A percentile compares a stretch with the other conserved stretches of the same genome.
Evolutionary conservation across 148 eudicot species (phyloP).

Genomic region (Bassia scoparia): DNA sequence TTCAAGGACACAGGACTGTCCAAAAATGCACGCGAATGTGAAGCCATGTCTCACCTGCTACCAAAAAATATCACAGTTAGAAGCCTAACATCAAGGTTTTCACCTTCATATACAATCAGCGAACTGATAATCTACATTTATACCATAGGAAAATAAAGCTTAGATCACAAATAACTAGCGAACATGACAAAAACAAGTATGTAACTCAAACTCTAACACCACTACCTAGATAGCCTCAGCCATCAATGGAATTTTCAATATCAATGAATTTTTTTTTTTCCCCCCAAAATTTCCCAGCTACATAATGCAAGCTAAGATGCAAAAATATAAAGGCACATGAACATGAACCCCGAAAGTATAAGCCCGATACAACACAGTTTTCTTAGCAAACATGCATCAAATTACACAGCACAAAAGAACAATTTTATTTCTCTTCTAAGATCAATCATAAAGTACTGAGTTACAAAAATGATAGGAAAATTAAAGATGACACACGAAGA

Average conservation of each 20-base stretch:
- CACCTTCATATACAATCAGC: not conserved
- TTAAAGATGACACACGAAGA: not conserved
- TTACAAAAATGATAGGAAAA: not conserved
- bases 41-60: slow-evolving; percentile 61
- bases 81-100: not conserved
- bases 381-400: too few relatives aligned
- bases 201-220: not conserved
- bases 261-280: too few relatives aligned
- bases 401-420: too few relatives aligned
- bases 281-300: too few relatives aligned
- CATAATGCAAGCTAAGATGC: too few relatives aligned
- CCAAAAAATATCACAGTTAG: slow-evolving; percentile 10
- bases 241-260: too few relatives aligned
- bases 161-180: not conserved
- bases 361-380: too few relatives aligned
- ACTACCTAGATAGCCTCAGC: too few relatives aligned
- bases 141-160: not conserved
- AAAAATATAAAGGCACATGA: too few relatives aligned
- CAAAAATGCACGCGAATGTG: slow-evolving; percentile 63
- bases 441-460: not conserved
- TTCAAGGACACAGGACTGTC: slow-evolving; percentile 97
- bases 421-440: not conserved
- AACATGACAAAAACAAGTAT: not conserved
- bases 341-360: too few relatives aligned
- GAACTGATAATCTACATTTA: not conserved